Percentiles rank a stretch among this genome's conserved stretches.
Evolutionary conservation across 2,329 filamentous ascomycete species (phyloP).

Genomic region (Cytospora paraplurivora): DNA sequence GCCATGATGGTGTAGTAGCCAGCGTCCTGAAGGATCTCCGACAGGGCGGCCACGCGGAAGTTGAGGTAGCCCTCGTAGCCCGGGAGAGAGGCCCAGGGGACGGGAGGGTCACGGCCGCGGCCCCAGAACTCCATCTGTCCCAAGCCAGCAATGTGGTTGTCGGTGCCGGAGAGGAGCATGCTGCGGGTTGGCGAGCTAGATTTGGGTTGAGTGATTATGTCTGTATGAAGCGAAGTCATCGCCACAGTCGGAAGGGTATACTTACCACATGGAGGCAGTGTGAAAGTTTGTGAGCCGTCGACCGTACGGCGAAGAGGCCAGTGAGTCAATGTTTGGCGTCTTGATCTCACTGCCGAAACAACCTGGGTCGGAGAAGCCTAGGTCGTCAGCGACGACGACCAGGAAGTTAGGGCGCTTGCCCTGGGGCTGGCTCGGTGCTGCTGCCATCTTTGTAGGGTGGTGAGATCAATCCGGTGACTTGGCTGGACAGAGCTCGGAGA

Average conservation of each 20-base stretch:
- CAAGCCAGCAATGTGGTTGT: slow-evolving; percentile 56
- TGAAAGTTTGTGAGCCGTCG: slow-evolving; percentile 61
- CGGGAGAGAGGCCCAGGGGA: slow-evolving; percentile 27
- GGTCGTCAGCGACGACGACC: slow-evolving; percentile 36
- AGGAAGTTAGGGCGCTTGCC: slow-evolving; percentile 34
- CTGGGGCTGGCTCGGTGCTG: not conserved
- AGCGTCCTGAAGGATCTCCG: slow-evolving; percentile 36
- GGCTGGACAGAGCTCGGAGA: not conserved
- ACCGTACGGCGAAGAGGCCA: slow-evolving; percentile 44
- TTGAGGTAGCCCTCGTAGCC: slow-evolving; percentile 40
- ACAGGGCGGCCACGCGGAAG: slow-evolving; percentile 34
- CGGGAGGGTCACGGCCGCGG: slow-evolving; percentile 35
- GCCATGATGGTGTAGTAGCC: slow-evolving; percentile 39
- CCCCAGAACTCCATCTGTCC: slow-evolving; percentile 54
- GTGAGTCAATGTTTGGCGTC: slow-evolving; percentile 57
- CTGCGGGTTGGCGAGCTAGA: slow-evolving; percentile 52
- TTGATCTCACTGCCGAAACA: slow-evolving; percentile 57
- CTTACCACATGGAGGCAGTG: slow-evolving; percentile 54
- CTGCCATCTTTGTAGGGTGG: not conserved
- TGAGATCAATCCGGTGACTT: not conserved
- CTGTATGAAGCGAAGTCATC: too few species aligned
- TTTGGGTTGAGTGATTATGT: too few species aligned
- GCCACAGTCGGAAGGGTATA: too few species aligned
- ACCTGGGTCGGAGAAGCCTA: slow-evolving; percentile 34
- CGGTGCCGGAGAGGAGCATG: slow-evolving; percentile 63